Evolutionary conservation across 2,329 filamentous ascomycete species (phyloP).

Genomic region (Aschersonia sp.): DNA sequence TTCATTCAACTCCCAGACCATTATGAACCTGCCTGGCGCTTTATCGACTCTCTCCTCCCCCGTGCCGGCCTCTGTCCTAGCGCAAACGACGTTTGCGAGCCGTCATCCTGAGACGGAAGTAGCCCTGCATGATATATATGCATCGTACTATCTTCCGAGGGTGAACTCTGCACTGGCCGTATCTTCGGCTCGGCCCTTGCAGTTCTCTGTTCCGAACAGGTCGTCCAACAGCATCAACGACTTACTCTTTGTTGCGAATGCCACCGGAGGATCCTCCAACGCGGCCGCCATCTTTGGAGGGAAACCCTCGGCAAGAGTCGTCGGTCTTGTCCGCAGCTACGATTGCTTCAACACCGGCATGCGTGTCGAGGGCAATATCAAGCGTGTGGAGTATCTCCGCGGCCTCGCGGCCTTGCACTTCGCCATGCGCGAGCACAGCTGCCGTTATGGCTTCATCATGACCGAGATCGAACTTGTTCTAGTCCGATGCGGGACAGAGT

Average conservation of each 20-base stretch:
- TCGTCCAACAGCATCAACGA: constrained; percentile 25
- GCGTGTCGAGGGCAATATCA: constrained; percentile 71
- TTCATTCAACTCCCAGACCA: constrained; percentile 58
- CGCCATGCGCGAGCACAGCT: constrained; percentile 85
- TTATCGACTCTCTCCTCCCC: constrained; percentile 57
- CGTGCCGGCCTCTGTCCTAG: constrained; percentile 46
- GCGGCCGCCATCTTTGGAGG: constrained; percentile 37
- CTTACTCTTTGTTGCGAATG: constrained; percentile 51
- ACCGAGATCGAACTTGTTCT: constrained; percentile 91
- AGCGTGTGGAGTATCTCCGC: constrained; percentile 78
- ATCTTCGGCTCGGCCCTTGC: constrained; percentile 52
- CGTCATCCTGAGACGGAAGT: constrained; percentile 66
- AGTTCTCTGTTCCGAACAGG: constrained; percentile 28
- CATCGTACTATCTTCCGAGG: constrained; percentile 68
- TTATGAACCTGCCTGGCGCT: constrained; percentile 60
- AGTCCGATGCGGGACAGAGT: constrained; percentile 62
- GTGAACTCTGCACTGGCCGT: constrained; percentile 73
- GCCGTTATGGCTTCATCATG: constrained; percentile 89
- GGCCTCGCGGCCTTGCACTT: constrained; percentile 77
- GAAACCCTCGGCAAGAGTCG: constrained; percentile 42
- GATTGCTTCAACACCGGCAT: constrained; percentile 93
- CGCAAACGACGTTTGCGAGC: constrained; percentile 38
- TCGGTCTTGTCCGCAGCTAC: constrained; percentile 81
- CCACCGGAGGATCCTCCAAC: constrained; percentile 38
- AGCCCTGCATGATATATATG: constrained; percentile 61